phyloP scores from a whole-genome alignment of 495 filamentous ascomycete species.

The Penicillium coffeae region DNA sequence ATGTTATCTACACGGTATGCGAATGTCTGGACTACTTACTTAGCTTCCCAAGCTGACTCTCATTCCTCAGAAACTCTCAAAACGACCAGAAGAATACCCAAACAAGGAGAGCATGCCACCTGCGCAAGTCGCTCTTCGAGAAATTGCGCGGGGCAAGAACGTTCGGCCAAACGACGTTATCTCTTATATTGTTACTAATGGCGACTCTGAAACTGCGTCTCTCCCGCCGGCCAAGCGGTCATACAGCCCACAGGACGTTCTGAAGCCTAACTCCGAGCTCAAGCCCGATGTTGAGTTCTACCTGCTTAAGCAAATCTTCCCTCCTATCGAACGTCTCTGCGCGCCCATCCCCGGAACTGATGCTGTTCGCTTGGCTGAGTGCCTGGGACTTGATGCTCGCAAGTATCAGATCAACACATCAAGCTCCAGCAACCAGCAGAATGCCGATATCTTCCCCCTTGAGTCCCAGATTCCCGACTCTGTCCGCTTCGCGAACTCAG shows the following conservation, averaged over 20 bases:
- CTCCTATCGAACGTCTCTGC: slow-evolving; percentile 95
- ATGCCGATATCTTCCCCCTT: slow-evolving; percentile 67
- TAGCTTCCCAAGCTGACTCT: slow-evolving; percentile 14
- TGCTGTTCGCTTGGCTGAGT: slow-evolving; percentile 81
- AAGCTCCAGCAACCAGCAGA: slow-evolving; percentile 49
- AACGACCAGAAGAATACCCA: slow-evolving; percentile 87
- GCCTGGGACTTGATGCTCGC: slow-evolving; percentile 82
- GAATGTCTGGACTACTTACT: background rate
- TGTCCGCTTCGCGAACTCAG: slow-evolving; percentile 74
- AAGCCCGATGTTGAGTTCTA: slow-evolving; percentile 94
- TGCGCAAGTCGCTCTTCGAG: slow-evolving; percentile 87
- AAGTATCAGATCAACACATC: slow-evolving; percentile 76
- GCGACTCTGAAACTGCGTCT: slow-evolving; percentile 58
- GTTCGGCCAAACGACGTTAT: slow-evolving; percentile 94
- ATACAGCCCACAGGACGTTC: slow-evolving; percentile 78
- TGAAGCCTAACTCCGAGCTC: slow-evolving; percentile 67
- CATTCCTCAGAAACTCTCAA: slow-evolving; percentile 71
- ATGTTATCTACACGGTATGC: slow-evolving; percentile 85
- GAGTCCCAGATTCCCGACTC: slow-evolving; percentile 90
- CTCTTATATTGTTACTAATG: slow-evolving; percentile 86
- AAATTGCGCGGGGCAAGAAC: slow-evolving; percentile 79
- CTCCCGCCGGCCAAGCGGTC: slow-evolving; percentile 82
- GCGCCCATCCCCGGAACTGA: slow-evolving; percentile 93
- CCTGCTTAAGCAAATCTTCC: slow-evolving; percentile 96
- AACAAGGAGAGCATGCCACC: slow-evolving; percentile 95